Evolutionary conservation across 2,329 filamentous ascomycete species (phyloP).

Genomic region (Trichoderma atrobrunneum): DNA sequence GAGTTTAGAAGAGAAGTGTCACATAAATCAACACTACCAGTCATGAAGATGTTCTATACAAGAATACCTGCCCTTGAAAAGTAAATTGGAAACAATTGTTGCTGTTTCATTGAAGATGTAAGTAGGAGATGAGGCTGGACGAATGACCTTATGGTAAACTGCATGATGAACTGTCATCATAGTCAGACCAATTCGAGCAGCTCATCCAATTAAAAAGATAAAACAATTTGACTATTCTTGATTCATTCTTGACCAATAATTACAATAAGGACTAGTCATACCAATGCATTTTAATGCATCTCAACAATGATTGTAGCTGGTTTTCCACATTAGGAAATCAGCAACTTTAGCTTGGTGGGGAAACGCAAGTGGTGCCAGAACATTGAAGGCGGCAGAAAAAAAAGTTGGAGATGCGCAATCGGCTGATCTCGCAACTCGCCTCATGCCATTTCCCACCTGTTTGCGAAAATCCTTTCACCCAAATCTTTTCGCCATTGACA

Average conservation of each 20-base stretch:
- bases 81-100: not conserved
- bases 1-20: not conserved
- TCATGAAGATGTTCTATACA: not conserved
- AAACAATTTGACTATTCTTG: not conserved
- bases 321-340: constrained; percentile 13
- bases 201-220: not conserved
- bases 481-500: not conserved
- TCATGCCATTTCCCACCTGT: constrained; percentile 10
- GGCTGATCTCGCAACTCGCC: constrained; percentile 19
- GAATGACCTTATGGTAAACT: not conserved
- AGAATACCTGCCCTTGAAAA: not conserved
- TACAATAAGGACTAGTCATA: not conserved
- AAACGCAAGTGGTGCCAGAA: not conserved
- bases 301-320: not conserved
- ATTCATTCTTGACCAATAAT: not conserved
- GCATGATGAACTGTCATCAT: not conserved
- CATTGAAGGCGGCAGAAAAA: constrained; percentile 1
- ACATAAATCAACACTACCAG: not conserved
- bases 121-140: not conserved
- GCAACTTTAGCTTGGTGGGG: constrained; percentile 7
- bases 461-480: not conserved
- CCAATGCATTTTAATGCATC: not conserved
- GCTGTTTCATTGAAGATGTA: not conserved
- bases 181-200: not conserved
- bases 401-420: constrained; percentile 20